These are phyloP conservation scores for Paramecium tetraurelia DNA, from an alignment of 73 alveolate genomes.

Conservation along the genomic window DNA sequence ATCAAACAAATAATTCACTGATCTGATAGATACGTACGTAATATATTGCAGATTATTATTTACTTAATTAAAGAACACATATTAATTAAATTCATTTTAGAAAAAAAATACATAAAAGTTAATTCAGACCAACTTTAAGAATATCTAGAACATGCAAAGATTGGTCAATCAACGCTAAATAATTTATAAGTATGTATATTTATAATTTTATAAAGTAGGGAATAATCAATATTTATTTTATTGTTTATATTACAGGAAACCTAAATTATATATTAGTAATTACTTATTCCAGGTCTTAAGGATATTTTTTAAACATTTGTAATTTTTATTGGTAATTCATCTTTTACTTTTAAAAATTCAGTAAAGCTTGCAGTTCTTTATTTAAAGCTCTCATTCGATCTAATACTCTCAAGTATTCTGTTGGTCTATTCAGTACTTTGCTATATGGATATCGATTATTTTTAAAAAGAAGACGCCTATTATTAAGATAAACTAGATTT, in stretches of 20 bases:
- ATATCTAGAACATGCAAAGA: not conserved
- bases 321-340: not conserved
- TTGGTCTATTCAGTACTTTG: not conserved
- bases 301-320: not conserved
- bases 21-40: not conserved
- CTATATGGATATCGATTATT: not conserved
- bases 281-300: not conserved
- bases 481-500: not conserved
- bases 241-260: not conserved
- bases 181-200: not conserved
- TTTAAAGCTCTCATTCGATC: not conserved
- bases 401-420: not conserved
- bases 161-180: not conserved
- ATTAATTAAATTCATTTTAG: not conserved
- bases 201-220: not conserved
- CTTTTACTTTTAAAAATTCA: not conserved
- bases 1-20: not conserved
- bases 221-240: not conserved
- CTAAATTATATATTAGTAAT: not conserved
- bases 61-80: not conserved
- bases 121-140: not conserved
- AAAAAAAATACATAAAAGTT: not conserved
- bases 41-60: not conserved
- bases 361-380: not conserved
- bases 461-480: not conserved